These are phyloP conservation scores for Fomitopsis schrenkii DNA, from an alignment of 1,284 basidiomycete genomes.

Conservation along the genomic window DNA sequence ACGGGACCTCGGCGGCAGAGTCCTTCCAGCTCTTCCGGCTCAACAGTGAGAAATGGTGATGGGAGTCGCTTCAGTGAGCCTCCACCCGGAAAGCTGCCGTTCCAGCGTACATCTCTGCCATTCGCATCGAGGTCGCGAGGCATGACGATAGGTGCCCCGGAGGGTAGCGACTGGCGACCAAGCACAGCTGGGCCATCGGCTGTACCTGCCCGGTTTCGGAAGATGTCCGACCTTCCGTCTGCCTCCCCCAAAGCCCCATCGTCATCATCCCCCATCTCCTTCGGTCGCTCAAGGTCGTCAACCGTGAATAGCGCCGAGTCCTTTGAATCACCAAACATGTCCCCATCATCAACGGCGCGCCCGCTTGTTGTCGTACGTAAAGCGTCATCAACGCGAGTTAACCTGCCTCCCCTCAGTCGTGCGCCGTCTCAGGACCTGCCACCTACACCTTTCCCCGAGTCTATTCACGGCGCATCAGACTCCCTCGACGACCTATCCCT, in stretches of 20 bases:
- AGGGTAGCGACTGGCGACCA: not conserved
- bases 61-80: conserved; percentile 15
- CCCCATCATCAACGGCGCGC: conserved; percentile 8
- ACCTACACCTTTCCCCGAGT: conserved; percentile 19
- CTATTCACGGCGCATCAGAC: conserved; percentile 5
- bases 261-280: conserved; percentile 20
- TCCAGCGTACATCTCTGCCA: conserved; percentile 7
- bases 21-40: conserved; percentile 20
- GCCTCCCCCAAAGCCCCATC: conserved; percentile 12
- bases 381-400: conserved; percentile 22
- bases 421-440: conserved; percentile 23
- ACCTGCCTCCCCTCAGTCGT: conserved; percentile 18
- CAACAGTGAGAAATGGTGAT: conserved; percentile 17
- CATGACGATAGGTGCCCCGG: conserved; percentile 39
- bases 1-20: conserved; percentile 13
- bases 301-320: conserved; percentile 15
- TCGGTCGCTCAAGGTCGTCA: conserved; percentile 22
- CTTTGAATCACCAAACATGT: conserved; percentile 10
- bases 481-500: conserved; percentile 20
- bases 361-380: conserved; percentile 26
- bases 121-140: conserved; percentile 41
- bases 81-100: conserved; percentile 5
- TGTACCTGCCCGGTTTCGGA: conserved; percentile 14
- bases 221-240: conserved; percentile 15
- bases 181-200: not conserved